Conservation (phyloP, 257 asterid genomes). For the Solanum boliviense region DNA sequence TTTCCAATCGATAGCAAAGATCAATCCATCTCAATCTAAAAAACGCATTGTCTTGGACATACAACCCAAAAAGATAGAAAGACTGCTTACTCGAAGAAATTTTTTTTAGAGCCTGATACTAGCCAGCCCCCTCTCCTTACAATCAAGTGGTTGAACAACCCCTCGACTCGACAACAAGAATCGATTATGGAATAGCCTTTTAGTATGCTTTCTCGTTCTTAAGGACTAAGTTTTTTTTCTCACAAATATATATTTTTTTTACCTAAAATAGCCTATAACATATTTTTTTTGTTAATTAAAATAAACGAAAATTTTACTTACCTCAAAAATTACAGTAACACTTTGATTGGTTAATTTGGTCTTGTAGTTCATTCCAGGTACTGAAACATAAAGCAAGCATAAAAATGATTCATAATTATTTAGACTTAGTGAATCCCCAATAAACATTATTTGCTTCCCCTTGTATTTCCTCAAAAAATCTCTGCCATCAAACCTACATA, state of each 20-base stretch:
- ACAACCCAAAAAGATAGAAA: neutral
- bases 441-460: slow-evolving; percentile 17
- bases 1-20: neutral
- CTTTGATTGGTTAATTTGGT: neutral
- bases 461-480: slow-evolving; percentile 3
- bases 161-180: neutral
- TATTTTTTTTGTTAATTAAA: neutral
- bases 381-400: slow-evolving; percentile 15
- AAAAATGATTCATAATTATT: slow-evolving; percentile 12
- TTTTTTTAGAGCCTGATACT: too few relatives aligned
- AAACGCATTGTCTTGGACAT: neutral
- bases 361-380: neutral
- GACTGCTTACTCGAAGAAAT: too few relatives aligned
- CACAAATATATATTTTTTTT: neutral
- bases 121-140: too few relatives aligned
- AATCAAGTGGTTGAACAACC: too few relatives aligned
- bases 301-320: neutral
- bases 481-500: slow-evolving; percentile 10
- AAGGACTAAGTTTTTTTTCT: neutral
- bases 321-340: neutral
- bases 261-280: neutral
- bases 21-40: neutral
- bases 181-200: neutral
- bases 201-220: neutral
- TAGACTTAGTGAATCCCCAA: slow-evolving; percentile 22